Evolutionary conservation across 2,329 filamentous ascomycete species (phyloP), one percentile per base, ranked within the genome.

Genomic region (Apiospora hydei): DNA sequence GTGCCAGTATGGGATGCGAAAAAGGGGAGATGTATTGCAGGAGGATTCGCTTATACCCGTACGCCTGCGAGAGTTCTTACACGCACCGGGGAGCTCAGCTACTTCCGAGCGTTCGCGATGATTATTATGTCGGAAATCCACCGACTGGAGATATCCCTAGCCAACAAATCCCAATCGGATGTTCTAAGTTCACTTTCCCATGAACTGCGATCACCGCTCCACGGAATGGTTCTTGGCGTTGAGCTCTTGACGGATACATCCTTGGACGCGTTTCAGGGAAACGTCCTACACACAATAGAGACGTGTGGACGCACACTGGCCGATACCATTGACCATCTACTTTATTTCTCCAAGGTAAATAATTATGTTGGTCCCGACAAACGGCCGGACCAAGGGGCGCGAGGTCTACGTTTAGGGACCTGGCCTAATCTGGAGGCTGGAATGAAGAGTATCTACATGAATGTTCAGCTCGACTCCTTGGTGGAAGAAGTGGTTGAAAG

Each of bases 161-260:
- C 82, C 0, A 83, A 86, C 43, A 84, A 81, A 67, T 85, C 87
- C 47, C 90, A 90, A 77, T 85, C 85, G 1, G 88, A 90, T 72
- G 87, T 90, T 51, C 84, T 92, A 8, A 87, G 88, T 0, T 90
- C 87, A 1, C 85, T 92, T 4, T 89, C 87, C 2, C 90, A 92
- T 75, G 90, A 92, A 76, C 79, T 92, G 21, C 84, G 90, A 5
- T 90, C 87, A 1, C 90, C 90, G 0, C 81, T 92, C 0, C 89
- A 92, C 71, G 90, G 89, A 2, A 86, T 91, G 47, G 80, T 91
- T 0, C 85, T 88, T 0, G 88, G 82, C 70, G 82, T 84, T 0
- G 88, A 89, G 74, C 78, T 90, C 3, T 76, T 91, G 0, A 82
- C 84, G 7, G 87, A 89, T 24, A 88, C 87, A 0, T 72, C 79